Base-by-base conservation (phyloP, 352 stramenopile species). In the Pythium periplocum region DNA sequence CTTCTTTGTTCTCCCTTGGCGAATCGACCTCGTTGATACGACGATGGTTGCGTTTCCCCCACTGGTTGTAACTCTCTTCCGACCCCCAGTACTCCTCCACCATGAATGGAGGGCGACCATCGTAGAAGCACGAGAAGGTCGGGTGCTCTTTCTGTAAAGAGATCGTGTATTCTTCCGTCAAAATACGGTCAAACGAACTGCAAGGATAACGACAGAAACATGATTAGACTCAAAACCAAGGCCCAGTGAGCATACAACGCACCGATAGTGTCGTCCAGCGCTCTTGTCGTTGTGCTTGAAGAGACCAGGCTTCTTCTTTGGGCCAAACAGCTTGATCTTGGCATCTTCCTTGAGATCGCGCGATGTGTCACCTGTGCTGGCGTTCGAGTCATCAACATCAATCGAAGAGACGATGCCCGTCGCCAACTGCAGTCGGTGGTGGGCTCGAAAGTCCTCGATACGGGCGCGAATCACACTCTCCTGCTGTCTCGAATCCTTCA, bases 391-490 rank as follows among this genome's bases (percentile, higher is more conserved):
- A 34, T 77, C 76, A 3, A 61, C 57, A 50, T 86, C 74, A 47
- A 85, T 67, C 4, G 73, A 73, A 2, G 83, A 94, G 6, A 81
- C 78, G 34, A 95, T 91, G 0, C 77, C 83, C 2, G 82, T 88
- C 5, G 84, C 84, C 1, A 93, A 55, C 44, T 93, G 82, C 3
- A 95, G 68, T 8, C 84, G 79, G 53, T 95, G 83, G 30, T 93
- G 82, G 3, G 82, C 84, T 54, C 84, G 66, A 62, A 95, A 92
- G 51, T 93, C 84, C 61, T 95, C 84, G 38, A 95, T 78, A 36
- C 81, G 75, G 3, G 72, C 63, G 38, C 77, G 71, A 52, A 83
- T 78, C 2, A 92, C 79, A 11, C 72, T 75, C 6, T 90, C 78
- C 47, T 92, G 84, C 12, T 75, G 71, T 47, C 73, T 69, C 2